Evolutionary conservation across 352 stramenopile species (phyloP), one percentile per base, ranked within the genome.

Genomic region (Plasmopara viticola): DNA sequence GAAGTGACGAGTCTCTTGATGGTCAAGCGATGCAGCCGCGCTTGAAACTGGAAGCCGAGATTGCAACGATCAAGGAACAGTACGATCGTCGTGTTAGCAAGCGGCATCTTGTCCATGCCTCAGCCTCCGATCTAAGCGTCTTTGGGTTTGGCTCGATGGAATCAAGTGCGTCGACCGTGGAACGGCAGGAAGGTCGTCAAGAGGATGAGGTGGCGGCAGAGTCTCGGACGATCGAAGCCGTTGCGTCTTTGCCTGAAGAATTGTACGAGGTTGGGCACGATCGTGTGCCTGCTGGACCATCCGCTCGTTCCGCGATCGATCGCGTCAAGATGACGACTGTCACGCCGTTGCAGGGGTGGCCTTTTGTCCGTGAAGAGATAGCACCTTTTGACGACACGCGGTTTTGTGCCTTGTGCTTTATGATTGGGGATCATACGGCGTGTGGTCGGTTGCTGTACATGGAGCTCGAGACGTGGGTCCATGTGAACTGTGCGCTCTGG

Each of bases 401-500:
- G 1, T 84, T 78, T 46, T 96, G 87, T 33, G 64, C 64, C 10
- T 54, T 96, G 43, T 96, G 87, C 56, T 90, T 87, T 20, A 79
- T 87, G 50, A 71, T 87, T 40, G 87, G 86, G 6, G 87, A 96
- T 43, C 70, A 79, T 40, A 56, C 69, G 29, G 53, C 71, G 9
- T 90, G 79, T 39, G 87, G 87, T 9, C 74, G 87, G 2, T 66
- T 96, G 20, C 48, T 96, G 6, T 91, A 90, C 58, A 76, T 82
- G 0, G 80, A 94, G 15, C 58, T 76, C 17, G 83, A 95, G 38
- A 70, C 86, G 25, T 98, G 87, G 86, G 80, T 97, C 5, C 94
- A 98, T 63, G 63, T 91, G 6, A 96, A 95, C 53, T 98, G 94
- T 67, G 88, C 84, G 2, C 48, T 97, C 13, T 98, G 90, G 90